Percentiles rank a stretch among this genome's conserved stretches.
Evolutionary conservation across 108 stramenopile genomes (phyloP).

Genomic region (Halocafeteria seosinensis): DNA sequence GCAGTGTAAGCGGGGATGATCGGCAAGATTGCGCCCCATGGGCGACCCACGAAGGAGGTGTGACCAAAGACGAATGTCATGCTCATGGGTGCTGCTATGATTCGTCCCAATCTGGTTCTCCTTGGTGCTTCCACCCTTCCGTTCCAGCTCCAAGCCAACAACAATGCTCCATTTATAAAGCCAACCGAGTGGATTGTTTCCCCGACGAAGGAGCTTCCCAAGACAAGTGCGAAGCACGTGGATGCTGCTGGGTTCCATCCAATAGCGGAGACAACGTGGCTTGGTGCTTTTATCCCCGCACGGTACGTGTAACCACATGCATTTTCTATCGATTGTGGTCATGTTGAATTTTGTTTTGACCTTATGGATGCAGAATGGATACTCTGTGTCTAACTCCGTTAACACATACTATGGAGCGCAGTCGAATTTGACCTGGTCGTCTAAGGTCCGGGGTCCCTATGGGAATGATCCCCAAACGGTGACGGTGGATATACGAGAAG

Average conservation of each 20-base stretch:
- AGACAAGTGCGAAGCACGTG: not conserved
- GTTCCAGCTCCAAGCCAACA: not conserved
- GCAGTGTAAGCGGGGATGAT: not conserved
- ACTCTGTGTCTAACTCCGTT: not conserved
- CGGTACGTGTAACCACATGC: too few relatives aligned
- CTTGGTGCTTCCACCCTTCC: not conserved
- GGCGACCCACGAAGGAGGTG: not conserved
- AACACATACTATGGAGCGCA: not conserved
- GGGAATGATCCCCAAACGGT: not conserved
- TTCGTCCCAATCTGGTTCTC: too few relatives aligned
- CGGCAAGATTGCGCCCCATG: not conserved
- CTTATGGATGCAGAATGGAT: too few relatives aligned
- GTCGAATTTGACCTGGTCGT: not conserved
- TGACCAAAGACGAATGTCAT: not conserved
- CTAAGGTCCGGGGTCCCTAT: not conserved
- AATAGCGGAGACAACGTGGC: not conserved
- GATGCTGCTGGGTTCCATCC: not conserved
- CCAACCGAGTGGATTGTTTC: not conserved
- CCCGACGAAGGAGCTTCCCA: not conserved
- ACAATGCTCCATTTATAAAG: not conserved
- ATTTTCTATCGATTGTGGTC: too few relatives aligned
- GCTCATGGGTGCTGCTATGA: conserved; percentile 4
- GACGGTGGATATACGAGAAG: not conserved
- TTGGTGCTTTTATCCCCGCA: not conserved
- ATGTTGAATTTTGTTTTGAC: too few relatives aligned